These are phyloP conservation scores for Biancaea sappan DNA, from an alignment of 306 rosid genomes.

Conservation along the genomic window DNA sequence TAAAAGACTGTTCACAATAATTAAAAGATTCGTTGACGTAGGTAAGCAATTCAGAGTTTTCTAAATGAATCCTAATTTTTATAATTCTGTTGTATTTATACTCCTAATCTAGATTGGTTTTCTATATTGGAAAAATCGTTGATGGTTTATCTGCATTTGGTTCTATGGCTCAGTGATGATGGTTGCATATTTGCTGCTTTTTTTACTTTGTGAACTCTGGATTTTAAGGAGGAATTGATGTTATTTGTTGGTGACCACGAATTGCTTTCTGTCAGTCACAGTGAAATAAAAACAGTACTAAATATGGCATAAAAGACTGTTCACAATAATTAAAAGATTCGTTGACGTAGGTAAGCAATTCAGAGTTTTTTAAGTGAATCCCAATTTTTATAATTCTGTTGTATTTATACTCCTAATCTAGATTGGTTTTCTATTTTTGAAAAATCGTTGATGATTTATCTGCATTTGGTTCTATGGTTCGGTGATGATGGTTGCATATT, in stretches of 20 bases:
- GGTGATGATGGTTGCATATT: neutral
- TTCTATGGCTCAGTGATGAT: neutral
- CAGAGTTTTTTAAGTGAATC: neutral
- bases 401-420: neutral
- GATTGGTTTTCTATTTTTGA: neutral
- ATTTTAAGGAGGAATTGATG: neutral
- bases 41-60: neutral
- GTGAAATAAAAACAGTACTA: neutral
- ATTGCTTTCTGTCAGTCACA: neutral
- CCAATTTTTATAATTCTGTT: neutral
- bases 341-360: neutral
- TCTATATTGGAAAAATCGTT: neutral
- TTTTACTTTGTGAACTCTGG: neutral
- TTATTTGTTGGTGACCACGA: neutral
- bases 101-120: neutral
- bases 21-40: neutral
- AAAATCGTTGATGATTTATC: neutral
- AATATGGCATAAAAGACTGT: neutral
- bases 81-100: neutral
- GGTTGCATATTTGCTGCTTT: neutral
- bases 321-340: neutral
- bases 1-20: neutral
- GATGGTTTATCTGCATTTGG: neutral
- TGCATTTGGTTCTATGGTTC: neutral
- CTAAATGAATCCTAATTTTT: neutral